Conservation (phyloP, 2,329 filamentous ascomycete species). For the Seiridium unicorne region DNA sequence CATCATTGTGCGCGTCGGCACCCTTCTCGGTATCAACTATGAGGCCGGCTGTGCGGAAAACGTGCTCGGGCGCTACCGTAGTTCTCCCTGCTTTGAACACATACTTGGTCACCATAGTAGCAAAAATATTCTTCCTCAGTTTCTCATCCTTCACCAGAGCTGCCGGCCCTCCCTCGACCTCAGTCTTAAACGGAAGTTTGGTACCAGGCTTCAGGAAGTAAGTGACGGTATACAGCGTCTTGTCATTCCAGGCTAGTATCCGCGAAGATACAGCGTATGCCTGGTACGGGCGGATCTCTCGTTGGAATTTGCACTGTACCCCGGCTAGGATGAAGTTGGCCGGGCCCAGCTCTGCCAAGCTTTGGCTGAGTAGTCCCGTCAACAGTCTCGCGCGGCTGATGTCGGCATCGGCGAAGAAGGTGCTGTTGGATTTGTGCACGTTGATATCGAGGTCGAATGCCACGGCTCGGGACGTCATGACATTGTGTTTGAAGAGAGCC, state of each 20-base stretch:
- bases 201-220: background rate
- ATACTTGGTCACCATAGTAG: constrained; percentile 3
- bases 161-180: background rate
- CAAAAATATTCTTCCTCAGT: background rate
- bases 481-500: background rate
- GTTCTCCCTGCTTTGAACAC: constrained; percentile 3
- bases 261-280: constrained; percentile 7
- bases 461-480: background rate
- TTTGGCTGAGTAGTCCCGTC: background rate
- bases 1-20: background rate
- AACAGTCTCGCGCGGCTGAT: background rate
- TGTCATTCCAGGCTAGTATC: background rate
- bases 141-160: background rate
- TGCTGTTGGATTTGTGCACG: constrained; percentile 8
- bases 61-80: background rate
- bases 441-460: constrained; percentile 2
- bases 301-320: constrained; percentile 1
- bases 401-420: constrained; percentile 7
- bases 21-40: background rate
- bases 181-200: background rate
- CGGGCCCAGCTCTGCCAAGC: background rate
- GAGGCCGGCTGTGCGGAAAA: background rate
- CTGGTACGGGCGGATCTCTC: constrained; percentile 4
- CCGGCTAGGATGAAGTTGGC: constrained; percentile 3
- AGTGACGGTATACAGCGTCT: background rate